Conservation (phyloP, 768 basidiomycete species). For the Gyrodon lividus region DNA sequence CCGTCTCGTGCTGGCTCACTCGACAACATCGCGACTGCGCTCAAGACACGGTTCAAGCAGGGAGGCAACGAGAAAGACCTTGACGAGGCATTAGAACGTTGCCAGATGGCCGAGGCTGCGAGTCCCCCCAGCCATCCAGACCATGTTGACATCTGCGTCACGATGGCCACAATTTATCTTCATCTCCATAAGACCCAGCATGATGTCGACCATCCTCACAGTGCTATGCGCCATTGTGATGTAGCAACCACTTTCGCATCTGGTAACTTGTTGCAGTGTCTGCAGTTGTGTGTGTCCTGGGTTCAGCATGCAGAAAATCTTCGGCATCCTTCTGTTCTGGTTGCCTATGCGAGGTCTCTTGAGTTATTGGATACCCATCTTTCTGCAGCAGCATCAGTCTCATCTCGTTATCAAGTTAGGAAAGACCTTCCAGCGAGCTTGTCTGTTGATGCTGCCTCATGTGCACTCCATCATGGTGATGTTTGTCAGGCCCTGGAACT, state of each 20-base stretch:
- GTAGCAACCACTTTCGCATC: neutral
- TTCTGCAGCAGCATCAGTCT: neutral
- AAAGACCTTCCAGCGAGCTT: neutral
- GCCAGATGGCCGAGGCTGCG: too few species aligned
- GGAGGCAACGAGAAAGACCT: too few species aligned
- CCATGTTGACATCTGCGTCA: too few species aligned
- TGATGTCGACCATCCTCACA: neutral
- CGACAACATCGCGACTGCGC: too few species aligned
- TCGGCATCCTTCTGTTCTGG: slow-evolving; percentile 1
- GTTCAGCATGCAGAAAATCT: neutral
- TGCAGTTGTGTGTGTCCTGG: neutral
- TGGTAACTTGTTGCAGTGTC: neutral
- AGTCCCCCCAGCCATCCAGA: too few species aligned
- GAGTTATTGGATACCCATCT: slow-evolving; percentile 1
- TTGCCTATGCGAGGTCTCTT: slow-evolving; percentile 1
- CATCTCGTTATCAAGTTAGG: neutral
- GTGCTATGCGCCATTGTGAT: neutral
- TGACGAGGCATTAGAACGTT: too few species aligned
- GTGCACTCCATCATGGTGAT: slow-evolving; percentile 14
- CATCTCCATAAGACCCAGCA: neutral
- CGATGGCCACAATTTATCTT: too few species aligned
- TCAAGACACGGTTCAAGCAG: too few species aligned
- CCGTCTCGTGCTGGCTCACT: too few species aligned
- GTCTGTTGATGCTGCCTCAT: slow-evolving; percentile 8
- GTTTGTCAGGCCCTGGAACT: slow-evolving; percentile 22